Evolutionary conservation across 306 rosid species (phyloP).

Genomic region (Arachis hypogaea): DNA sequence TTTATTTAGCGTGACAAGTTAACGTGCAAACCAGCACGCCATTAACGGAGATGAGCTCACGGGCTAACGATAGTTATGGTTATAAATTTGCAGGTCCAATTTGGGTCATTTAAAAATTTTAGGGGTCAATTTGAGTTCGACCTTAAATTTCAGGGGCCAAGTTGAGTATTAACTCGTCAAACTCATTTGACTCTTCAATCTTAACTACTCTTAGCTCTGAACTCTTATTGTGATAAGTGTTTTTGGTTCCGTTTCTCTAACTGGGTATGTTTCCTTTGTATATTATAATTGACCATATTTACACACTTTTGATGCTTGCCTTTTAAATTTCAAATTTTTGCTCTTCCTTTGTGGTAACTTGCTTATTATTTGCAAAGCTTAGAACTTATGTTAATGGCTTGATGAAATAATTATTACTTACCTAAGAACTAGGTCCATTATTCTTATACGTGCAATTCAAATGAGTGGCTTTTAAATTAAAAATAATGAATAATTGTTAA

Average conservation of each 20-base stretch:
- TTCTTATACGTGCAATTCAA: neutral
- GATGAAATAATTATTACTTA: neutral
- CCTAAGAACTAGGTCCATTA: neutral
- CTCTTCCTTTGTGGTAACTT: neutral
- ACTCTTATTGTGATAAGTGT: neutral
- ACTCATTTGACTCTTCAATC: slow-evolving; percentile 21
- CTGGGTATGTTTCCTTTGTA: slow-evolving; percentile 2
- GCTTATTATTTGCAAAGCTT: neutral
- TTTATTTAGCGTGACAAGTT: no score
- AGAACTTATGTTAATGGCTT: slow-evolving; percentile 1
- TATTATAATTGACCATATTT: slow-evolving; percentile 2
- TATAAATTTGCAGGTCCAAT: no score
- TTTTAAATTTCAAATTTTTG: neutral
- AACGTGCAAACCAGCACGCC: no score
- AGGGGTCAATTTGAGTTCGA: no score
- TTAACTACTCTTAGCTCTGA: slow-evolving; percentile 3
- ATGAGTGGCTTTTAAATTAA: neutral
- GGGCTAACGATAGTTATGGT: no score
- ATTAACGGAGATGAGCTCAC: no score
- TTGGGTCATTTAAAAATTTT: no score
- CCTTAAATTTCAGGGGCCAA: no score
- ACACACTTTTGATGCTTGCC: slow-evolving; percentile 3
- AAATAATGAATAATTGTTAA: neutral
- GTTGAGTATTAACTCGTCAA: neutral
- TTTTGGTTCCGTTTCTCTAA: slow-evolving; percentile 16